Percentiles rank a stretch among this genome's conserved stretches.
Evolutionary conservation across 192 early-diverging fungal genomes (phyloP).

Genomic region (Glomus cerebriforme): DNA sequence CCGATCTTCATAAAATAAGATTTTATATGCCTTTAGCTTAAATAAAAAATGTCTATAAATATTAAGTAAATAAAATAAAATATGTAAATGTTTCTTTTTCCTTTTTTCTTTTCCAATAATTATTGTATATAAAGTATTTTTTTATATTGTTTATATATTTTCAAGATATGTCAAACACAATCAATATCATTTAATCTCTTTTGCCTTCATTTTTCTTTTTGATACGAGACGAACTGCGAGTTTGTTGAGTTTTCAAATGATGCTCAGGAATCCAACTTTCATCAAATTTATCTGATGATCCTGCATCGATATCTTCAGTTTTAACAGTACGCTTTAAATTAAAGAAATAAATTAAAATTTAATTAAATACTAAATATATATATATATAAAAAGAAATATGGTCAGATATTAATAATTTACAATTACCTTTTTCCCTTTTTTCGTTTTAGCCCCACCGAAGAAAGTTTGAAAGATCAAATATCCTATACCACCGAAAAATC

Average conservation of each 20-base stretch:
- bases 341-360: not conserved
- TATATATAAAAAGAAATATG: not conserved
- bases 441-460: slow-evolving; percentile 40
- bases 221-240: not conserved
- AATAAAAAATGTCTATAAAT: no score
- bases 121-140: no score
- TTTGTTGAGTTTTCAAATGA: slow-evolving; percentile 31
- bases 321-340: not conserved
- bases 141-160: no score
- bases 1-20: no score
- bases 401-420: slow-evolving; percentile 4
- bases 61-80: no score
- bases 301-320: not conserved
- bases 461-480: slow-evolving; percentile 52
- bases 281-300: slow-evolving; percentile 31
- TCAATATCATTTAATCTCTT: no score
- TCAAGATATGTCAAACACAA: no score
- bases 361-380: not conserved
- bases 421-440: slow-evolving; percentile 37
- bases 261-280: slow-evolving; percentile 60
- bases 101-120: no score
- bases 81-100: no score
- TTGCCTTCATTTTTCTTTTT: slow-evolving; percentile 12
- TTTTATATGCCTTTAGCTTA: no score
- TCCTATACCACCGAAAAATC: slow-evolving; percentile 42